Conservation (phyloP, 2,329 filamentous ascomycete species). For the Leptographium lundbergii region DNA sequence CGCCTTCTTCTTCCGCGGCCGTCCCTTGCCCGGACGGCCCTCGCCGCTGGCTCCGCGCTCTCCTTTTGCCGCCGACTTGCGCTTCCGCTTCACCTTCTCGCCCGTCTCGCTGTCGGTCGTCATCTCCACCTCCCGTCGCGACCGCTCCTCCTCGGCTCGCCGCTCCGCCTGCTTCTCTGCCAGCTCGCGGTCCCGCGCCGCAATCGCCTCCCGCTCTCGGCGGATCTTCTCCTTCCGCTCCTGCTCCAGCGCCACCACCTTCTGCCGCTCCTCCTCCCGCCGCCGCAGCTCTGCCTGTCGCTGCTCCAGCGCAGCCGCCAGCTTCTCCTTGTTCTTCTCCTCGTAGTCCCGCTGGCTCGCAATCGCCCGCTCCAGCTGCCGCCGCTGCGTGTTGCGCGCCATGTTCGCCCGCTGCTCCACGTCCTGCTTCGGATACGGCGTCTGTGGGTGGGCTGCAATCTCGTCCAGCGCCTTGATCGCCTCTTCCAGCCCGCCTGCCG, state of each 20-base stretch:
- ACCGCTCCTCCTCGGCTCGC: conserved; percentile 57
- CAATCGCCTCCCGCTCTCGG: conserved; percentile 74
- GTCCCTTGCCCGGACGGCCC: neutral
- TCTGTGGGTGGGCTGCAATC: conserved; percentile 48
- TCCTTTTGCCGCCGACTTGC: conserved; percentile 33
- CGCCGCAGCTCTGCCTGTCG: conserved; percentile 69
- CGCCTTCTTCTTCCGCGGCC: conserved; percentile 30
- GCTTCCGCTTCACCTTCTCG: conserved; percentile 69
- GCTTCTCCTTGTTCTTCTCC: conserved; percentile 78
- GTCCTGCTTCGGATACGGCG: conserved; percentile 82
- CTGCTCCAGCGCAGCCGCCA: conserved; percentile 65
- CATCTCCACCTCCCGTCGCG: conserved; percentile 60
- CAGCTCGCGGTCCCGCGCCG: conserved; percentile 59
- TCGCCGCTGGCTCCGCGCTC: neutral
- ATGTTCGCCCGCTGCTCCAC: conserved; percentile 94
- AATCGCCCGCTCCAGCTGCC: conserved; percentile 76
- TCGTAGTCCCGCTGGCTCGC: conserved; percentile 85
- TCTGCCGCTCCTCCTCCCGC: conserved; percentile 64
- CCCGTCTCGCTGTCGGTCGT: conserved; percentile 74
- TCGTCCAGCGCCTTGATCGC: conserved; percentile 64
- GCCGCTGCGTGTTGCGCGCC: conserved; percentile 88
- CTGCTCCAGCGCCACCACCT: conserved; percentile 53
- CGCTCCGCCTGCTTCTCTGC: conserved; percentile 61
- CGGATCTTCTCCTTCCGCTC: conserved; percentile 69
- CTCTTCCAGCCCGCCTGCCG: conserved; percentile 62